Evolutionary conservation across 2,329 filamentous ascomycete genomes (phyloP), one percentile per base, ranked within the genome.

Genomic region (Leptographium lundbergii): DNA sequence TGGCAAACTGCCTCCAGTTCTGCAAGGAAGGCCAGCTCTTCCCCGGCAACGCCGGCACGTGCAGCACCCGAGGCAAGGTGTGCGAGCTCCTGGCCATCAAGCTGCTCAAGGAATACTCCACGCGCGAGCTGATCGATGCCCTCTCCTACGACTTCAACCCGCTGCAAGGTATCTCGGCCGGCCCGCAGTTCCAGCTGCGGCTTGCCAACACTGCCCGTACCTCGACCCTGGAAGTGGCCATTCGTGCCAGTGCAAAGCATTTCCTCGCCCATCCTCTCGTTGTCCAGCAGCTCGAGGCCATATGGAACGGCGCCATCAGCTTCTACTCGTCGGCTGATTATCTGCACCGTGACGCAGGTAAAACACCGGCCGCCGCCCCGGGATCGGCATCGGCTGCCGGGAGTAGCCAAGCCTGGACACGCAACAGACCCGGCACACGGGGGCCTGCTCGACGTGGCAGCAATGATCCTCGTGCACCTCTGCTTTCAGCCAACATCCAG

Each of bases 61-160:
- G 86, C 72, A 86, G 82, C 65, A 96, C 92, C 10, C 82, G 92
- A 65, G 89, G 91, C 52, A 84, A 91, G 74, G 86, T 96, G 54
- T 95, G 91, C 73, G 91, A 97, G 74, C 79, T 97, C 60, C 77
- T 97, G 54, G 90, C 91, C 17, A 89, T 96, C 71, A 89, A 95
- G 70, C 70, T 96, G 62, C 75, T 97, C 63, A 92, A 89, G 73
- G 92, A 97, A 69, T 96, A 91, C 72, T 85, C 82, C 24, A 95
- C 89, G 0, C 79, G 91, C 60, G 91, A 96, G 72, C 79, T 97
- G 65, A 95, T 96, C 65, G 92, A 97, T 74, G 91, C 90, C 4
- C 77, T 97, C 48, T 95, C 90, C 29, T 96, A 96, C 72, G 92
- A 96, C 70, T 96, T 96, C 70, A 89, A 94, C 69, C 92, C 92